These are phyloP conservation scores for Penicillium frequentans DNA, from an alignment of 2,329 filamentous ascomycete species.

Conservation along the genomic window DNA sequence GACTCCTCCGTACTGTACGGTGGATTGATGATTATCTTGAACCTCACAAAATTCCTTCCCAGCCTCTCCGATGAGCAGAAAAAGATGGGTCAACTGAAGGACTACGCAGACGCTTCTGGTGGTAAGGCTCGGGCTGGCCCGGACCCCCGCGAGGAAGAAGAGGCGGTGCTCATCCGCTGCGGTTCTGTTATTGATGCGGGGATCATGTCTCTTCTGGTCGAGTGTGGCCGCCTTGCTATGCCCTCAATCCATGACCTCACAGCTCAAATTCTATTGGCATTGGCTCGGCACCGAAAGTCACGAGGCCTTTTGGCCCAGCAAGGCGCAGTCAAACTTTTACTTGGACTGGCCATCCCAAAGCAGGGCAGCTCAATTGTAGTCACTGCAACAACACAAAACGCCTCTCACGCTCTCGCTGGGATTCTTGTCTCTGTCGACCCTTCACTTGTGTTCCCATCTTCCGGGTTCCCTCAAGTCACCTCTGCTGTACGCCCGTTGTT, in stretches of 20 bases:
- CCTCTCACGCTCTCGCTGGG: constrained; percentile 78
- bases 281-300: constrained; percentile 72
- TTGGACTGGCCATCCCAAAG: constrained; percentile 61
- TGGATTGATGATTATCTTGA: constrained; percentile 78
- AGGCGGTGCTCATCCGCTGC: constrained; percentile 74
- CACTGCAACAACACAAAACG: constrained; percentile 52
- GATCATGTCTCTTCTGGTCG: constrained; percentile 73
- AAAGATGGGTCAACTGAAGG: constrained; percentile 86
- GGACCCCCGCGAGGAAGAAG: constrained; percentile 72
- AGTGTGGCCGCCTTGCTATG: constrained; percentile 67
- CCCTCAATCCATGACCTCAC: constrained; percentile 72
- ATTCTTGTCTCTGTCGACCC: constrained; percentile 87
- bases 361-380: constrained; percentile 40
- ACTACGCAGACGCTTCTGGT: constrained; percentile 84
- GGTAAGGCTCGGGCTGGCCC: constrained; percentile 61
- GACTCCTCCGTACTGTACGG: constrained; percentile 78
- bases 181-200: constrained; percentile 75
- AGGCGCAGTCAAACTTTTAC: constrained; percentile 82
- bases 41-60: constrained; percentile 79
- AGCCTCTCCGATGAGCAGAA: constrained; percentile 84
- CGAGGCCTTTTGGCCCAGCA: constrained; percentile 85
- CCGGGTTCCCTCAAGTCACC: constrained; percentile 68
- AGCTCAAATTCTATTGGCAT: constrained; percentile 72
- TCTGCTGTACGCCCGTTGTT: constrained; percentile 82
- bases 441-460: constrained; percentile 76